Conservation (phyloP, 2,329 filamentous ascomycete species). For the Pyricularia pennisetigena region DNA sequence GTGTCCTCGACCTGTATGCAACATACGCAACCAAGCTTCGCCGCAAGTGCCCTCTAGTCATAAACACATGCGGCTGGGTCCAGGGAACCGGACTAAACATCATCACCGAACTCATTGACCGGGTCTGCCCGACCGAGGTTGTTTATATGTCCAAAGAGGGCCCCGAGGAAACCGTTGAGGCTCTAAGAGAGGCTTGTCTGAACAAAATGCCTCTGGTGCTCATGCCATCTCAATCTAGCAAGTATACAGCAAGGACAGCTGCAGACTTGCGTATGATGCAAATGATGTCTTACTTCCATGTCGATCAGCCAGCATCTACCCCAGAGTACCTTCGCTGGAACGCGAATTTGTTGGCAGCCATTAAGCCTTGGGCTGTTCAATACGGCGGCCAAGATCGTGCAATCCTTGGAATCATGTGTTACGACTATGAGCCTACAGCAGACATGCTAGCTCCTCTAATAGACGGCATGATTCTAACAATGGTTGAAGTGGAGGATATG, state of each 20-base stretch:
- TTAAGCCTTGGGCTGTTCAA: constrained; percentile 50
- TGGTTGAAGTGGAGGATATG: constrained; percentile 49
- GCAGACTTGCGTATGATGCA: constrained; percentile 64
- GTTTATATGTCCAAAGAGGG: constrained; percentile 61
- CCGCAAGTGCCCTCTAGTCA: constrained; percentile 43
- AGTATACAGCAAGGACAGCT: constrained; percentile 47
- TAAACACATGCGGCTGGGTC: constrained; percentile 70
- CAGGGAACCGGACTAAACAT: constrained; percentile 60
- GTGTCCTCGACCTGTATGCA: constrained; percentile 51
- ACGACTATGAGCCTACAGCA: constrained; percentile 52
- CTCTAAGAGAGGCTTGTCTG: constrained; percentile 33
- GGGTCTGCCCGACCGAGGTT: constrained; percentile 47
- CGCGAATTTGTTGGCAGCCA: constrained; percentile 41
- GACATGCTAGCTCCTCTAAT: constrained; percentile 54
- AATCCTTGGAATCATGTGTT: constrained; percentile 56
- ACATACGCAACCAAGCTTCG: constrained; percentile 40
- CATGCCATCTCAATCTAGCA: constrained; percentile 50
- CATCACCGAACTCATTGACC: constrained; percentile 44
- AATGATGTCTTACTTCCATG: constrained; percentile 71
- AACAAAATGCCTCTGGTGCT: constrained; percentile 30
- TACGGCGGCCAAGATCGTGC: constrained; percentile 43
- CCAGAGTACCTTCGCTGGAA: constrained; percentile 32
- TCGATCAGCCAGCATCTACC: constrained; percentile 13
- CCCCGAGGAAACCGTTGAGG: constrained; percentile 44
- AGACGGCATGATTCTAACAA: constrained; percentile 59